Conservation (phyloP, 148 eudicot species). For the Chenopodium berlandieri region DNA sequence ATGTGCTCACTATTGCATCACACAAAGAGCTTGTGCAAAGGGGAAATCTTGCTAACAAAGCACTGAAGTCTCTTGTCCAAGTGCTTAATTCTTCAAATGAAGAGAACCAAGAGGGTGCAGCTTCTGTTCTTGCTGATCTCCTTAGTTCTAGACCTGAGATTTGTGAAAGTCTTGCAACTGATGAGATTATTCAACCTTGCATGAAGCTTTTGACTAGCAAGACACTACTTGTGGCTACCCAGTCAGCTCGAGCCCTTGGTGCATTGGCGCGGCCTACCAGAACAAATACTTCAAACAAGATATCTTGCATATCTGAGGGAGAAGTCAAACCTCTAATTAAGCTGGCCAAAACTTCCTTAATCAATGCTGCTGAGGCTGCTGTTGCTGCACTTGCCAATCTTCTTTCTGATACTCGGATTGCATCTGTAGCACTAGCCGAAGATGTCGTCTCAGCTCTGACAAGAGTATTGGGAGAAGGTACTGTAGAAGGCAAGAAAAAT, state of each 20-base stretch:
- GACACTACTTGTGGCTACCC: slow-evolving; percentile 65
- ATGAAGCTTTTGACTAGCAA: slow-evolving; percentile 80
- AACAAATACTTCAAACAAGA: slow-evolving; percentile 47
- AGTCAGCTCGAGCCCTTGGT: slow-evolving; percentile 81
- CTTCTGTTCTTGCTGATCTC: slow-evolving; percentile 78
- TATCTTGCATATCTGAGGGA: slow-evolving; percentile 61
- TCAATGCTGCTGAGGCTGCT: slow-evolving; percentile 74
- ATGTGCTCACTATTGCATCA: slow-evolving; percentile 62
- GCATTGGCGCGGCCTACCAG: slow-evolving; percentile 65
- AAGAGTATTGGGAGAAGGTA: slow-evolving; percentile 65
- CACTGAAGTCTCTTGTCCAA: slow-evolving; percentile 68
- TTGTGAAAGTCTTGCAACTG: slow-evolving; percentile 68
- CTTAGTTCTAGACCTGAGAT: slow-evolving; percentile 69
- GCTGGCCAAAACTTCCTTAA: slow-evolving; percentile 73
- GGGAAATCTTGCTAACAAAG: slow-evolving; percentile 60
- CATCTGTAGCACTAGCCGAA: slow-evolving; percentile 73
- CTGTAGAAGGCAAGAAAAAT: slow-evolving; percentile 66
- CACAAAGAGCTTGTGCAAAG: slow-evolving; percentile 55
- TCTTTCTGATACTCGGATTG: slow-evolving; percentile 60
- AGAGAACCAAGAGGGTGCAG: slow-evolving; percentile 69
- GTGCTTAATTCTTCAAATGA: slow-evolving; percentile 61
- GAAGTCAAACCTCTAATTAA: slow-evolving; percentile 71
- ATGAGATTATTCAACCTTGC: slow-evolving; percentile 70
- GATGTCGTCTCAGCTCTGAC: slow-evolving; percentile 74
- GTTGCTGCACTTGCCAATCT: slow-evolving; percentile 81